Evolutionary conservation across 2,329 filamentous ascomycete genomes (phyloP), one percentile per base, ranked within the genome.

Genomic region (Fusarium napiforme): DNA sequence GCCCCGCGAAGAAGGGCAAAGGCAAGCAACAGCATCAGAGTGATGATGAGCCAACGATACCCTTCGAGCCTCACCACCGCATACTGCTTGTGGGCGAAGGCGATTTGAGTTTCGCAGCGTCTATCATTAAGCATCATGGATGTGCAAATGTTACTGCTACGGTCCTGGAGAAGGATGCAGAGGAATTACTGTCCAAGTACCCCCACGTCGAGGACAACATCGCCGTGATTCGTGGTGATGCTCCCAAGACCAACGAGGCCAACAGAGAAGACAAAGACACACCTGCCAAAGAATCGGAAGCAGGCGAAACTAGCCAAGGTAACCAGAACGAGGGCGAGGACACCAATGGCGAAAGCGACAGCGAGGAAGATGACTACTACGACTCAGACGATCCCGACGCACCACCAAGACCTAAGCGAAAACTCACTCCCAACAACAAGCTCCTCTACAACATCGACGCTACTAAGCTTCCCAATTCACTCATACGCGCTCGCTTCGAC

Each of bases 71-170:
- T 43, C 83, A 88, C 75, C 90, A 95, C 74, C 84, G 87, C 76
- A 94, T 96, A 71, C 89, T 96, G 11, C 88, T 96, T 6, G 83
- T 96, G 58, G 93, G 93, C 77, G 93, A 96, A 79, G 93, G 90
- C 73, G 93, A 97, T 82, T 89, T 96, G 78, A 94, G 92, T 80
- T 96, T 95, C 80, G 89, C 93, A 18, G 87, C 88, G 34, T 91
- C 90, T 4, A 86, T 96, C 5, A 85, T 92, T 59, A 82, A 86
- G 60, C 86, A 92, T 77, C 92, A 94, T 82, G 86, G 85, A 73
- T 93, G 91, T 83, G 86, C 84, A 67, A 85, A 91, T 77, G 81
- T 96, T 10, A 92, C 89, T 0, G 93, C 92, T 42, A 95, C 93
- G 5, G 90, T 92, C 21, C 87, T 89, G 75, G 93, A 95, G 80